phyloP scores from a whole-genome alignment of 208 protist species.

The Tritrichomonas musculus region DNA sequence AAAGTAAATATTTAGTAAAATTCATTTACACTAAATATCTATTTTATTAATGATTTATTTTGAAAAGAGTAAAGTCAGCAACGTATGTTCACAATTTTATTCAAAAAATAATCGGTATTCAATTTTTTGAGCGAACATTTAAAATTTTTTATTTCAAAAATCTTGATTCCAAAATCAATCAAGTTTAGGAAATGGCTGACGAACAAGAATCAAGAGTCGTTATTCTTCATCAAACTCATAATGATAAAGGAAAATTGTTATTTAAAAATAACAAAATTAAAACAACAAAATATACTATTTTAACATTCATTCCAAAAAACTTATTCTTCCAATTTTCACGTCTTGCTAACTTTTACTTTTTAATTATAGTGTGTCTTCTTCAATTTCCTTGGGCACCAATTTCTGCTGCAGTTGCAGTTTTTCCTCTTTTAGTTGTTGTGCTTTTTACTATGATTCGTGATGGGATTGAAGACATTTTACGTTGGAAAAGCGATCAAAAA shows the following conservation, averaged over 20 bases:
- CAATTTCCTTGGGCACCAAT: background rate
- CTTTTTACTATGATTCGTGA: background rate
- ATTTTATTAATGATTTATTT: no score
- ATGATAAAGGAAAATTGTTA: background rate
- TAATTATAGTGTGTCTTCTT: constrained; percentile 25
- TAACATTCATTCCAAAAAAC: constrained; percentile 46
- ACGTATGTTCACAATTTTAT: no score
- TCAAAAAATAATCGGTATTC: no score
- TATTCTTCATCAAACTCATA: no score
- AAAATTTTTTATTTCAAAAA: no score
- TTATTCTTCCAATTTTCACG: constrained; percentile 36
- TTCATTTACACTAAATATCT: no score
- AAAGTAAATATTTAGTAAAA: no score
- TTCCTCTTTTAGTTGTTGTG: background rate
- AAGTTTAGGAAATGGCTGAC: no score
- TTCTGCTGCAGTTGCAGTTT: background rate
- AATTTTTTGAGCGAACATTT: no score
- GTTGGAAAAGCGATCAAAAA: background rate
- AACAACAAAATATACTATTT: constrained; percentile 50
- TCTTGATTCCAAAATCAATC: no score
- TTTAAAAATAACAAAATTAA: constrained; percentile 39
- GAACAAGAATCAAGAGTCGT: background rate
- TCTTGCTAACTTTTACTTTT: constrained; percentile 35
- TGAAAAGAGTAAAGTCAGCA: no score
- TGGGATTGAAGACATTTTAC: constrained; percentile 32